Conservation (phyloP, 1,284 basidiomycete species). For the Takashimella koratensis region DNA sequence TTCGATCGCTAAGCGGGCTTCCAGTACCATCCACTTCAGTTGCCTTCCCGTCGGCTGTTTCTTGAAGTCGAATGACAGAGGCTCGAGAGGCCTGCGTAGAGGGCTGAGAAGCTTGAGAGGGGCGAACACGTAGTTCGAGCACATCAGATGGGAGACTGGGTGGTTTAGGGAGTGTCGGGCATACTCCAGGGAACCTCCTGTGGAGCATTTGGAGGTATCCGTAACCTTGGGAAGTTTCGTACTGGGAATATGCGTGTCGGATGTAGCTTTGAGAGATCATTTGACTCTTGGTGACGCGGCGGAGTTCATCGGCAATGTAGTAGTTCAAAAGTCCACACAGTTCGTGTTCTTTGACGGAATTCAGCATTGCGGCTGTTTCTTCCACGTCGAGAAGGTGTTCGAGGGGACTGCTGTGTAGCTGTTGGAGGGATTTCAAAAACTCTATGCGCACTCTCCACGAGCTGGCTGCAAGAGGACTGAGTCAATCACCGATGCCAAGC, state of each 20-base stretch:
- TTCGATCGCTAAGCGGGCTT: neutral
- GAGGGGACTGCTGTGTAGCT: constrained; percentile 4
- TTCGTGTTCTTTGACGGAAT: constrained; percentile 8
- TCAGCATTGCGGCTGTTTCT: constrained; percentile 11
- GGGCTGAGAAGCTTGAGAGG: too few species aligned
- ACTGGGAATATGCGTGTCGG: constrained; percentile 7
- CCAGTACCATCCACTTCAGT: neutral
- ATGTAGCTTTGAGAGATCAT: constrained; percentile 16
- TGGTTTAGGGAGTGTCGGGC: neutral
- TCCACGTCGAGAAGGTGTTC: constrained; percentile 12
- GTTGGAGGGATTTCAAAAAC: constrained; percentile 6
- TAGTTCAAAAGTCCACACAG: constrained; percentile 23
- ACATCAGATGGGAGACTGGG: constrained; percentile 11
- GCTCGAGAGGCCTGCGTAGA: too few species aligned
- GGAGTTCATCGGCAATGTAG: constrained; percentile 13
- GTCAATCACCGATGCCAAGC: neutral
- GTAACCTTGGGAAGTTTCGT: neutral
- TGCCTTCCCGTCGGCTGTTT: too few species aligned
- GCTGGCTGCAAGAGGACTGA: neutral
- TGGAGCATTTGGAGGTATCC: neutral
- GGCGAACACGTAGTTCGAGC: too few species aligned
- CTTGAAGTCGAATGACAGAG: too few species aligned
- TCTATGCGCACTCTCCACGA: constrained; percentile 1
- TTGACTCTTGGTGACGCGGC: constrained; percentile 8
- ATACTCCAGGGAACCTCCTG: neutral